phyloP scores from a whole-genome alignment of 2,329 filamentous ascomycete genomes.

The Monosporascus sp. region DNA sequence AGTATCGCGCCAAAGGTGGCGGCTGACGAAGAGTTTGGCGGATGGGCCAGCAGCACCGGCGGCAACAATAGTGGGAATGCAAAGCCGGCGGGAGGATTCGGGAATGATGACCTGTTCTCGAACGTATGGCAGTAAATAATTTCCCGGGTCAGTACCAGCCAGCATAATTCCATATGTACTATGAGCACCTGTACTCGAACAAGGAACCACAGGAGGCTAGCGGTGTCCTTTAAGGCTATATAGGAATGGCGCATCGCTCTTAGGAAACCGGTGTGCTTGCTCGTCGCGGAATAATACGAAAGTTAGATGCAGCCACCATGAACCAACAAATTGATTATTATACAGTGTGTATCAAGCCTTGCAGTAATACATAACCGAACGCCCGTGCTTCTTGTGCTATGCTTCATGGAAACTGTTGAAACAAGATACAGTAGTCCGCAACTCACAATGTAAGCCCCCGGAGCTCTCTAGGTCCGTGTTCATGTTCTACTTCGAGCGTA shows the following conservation, averaged over 20 bases:
- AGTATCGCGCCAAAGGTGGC: constrained; percentile 63
- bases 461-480: no score
- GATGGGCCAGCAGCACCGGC: constrained; percentile 74
- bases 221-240: no score
- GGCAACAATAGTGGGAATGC: constrained; percentile 34
- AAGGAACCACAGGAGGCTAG: no score
- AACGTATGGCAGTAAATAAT: constrained; percentile 80
- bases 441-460: no score
- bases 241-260: no score
- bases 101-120: constrained; percentile 82
- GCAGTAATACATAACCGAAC: background rate
- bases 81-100: constrained; percentile 56
- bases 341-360: background rate
- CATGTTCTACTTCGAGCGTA: background rate
- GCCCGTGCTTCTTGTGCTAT: background rate
- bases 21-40: constrained; percentile 92
- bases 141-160: background rate
- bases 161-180: background rate
- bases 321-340: no score
- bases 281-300: no score
- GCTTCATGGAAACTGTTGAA: background rate
- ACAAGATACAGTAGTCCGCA: background rate
- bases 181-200: background rate
- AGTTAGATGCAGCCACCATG: no score
- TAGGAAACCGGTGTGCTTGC: no score